Conservation (phyloP, 2,329 filamentous ascomycete species). For the Chaetomium strumarium region DNA sequence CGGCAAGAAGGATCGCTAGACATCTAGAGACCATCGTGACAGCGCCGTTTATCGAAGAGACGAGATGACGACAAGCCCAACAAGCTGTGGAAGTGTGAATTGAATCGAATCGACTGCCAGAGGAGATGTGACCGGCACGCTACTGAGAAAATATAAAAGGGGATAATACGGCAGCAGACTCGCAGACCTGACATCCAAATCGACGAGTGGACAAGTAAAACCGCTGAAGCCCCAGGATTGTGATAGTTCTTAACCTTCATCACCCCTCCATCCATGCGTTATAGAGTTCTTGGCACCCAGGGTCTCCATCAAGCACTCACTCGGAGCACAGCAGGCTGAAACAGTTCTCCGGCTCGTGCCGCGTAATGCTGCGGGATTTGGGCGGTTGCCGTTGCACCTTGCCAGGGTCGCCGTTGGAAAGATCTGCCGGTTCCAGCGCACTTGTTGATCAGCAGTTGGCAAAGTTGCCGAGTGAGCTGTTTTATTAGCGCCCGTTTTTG, state of each 20-base stretch:
- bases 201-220: neutral
- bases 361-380: slow-evolving; percentile 1
- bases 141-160: neutral
- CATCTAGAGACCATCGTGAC: slow-evolving; percentile 30
- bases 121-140: neutral
- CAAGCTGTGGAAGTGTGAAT: too few species aligned
- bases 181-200: neutral
- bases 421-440: slow-evolving; percentile 1
- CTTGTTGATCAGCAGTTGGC: too few species aligned
- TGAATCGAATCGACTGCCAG: neutral
- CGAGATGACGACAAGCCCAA: neutral
- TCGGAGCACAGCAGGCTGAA: slow-evolving; percentile 11
- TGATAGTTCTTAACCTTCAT: neutral
- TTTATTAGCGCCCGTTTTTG: too few species aligned
- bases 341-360: slow-evolving; percentile 5
- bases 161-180: neutral
- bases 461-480: too few species aligned
- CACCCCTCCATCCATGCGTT: neutral
- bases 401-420: neutral
- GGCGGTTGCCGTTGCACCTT: neutral
- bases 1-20: slow-evolving; percentile 29
- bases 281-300: slow-evolving; percentile 3
- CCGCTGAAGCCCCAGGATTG: neutral
- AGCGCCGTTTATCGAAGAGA: neutral
- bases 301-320: slow-evolving; percentile 5